phyloP scores from a whole-genome alignment of 768 basidiomycete species.

The Kwoniella shandongensis region DNA sequence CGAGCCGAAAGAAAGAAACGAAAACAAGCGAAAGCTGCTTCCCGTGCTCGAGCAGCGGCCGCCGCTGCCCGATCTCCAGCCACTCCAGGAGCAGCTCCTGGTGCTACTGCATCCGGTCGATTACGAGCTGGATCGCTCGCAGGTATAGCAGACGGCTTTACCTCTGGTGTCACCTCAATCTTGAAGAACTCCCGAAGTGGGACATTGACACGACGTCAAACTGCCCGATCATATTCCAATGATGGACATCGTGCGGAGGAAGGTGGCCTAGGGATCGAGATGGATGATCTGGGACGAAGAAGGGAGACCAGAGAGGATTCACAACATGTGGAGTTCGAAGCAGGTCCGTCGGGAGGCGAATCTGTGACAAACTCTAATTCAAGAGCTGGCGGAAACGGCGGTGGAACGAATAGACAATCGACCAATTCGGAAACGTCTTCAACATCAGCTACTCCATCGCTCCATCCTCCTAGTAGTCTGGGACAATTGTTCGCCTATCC shows the following conservation, averaged over 20 bases:
- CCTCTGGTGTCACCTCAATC: conserved; percentile 39
- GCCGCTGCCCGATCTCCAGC: not conserved
- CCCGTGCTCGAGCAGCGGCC: conserved; percentile 24
- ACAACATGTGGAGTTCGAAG: conserved; percentile 21
- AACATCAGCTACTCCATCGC: conserved; percentile 42
- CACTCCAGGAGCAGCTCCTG: not conserved
- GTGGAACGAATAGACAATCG: conserved; percentile 2
- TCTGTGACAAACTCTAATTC: conserved; percentile 3
- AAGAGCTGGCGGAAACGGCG: conserved; percentile 6
- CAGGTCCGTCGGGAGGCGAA: conserved; percentile 1
- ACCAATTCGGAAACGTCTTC: conserved; percentile 44
- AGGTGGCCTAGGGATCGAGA: conserved; percentile 13
- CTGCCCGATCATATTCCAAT: conserved; percentile 17
- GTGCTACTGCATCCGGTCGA: not conserved
- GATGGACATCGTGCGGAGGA: conserved; percentile 27
- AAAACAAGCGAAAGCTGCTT: conserved; percentile 37
- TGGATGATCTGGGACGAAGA: conserved; percentile 3
- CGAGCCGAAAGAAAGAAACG: conserved; percentile 44
- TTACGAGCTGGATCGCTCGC: conserved; percentile 14
- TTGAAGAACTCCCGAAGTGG: conserved; percentile 26
- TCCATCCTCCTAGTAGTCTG: conserved; percentile 40
- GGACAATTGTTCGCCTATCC: conserved; percentile 46
- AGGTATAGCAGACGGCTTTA: conserved; percentile 30
- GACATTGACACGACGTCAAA: conserved; percentile 25
- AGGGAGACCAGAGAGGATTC: conserved; percentile 1